A percentile compares a stretch with the other conserved stretches of the same genome.
Evolutionary conservation across 495 filamentous ascomycete genomes (phyloP).

Genomic region (Penicillium pulvis): DNA sequence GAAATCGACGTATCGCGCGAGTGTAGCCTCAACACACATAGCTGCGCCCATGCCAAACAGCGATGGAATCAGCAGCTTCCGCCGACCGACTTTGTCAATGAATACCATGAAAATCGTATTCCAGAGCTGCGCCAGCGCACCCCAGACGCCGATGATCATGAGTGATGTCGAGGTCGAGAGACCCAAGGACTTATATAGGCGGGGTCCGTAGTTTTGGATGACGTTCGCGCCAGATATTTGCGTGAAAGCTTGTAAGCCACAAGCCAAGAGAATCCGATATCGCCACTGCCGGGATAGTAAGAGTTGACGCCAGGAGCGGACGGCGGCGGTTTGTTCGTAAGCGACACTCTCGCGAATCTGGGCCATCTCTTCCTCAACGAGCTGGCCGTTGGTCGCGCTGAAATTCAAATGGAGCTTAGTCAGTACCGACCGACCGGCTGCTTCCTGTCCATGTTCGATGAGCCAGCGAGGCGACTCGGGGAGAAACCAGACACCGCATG

Average conservation of each 20-base stretch:
- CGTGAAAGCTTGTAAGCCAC: constrained; percentile 55
- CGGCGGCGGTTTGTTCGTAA: constrained; percentile 36
- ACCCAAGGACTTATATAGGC: constrained; percentile 51
- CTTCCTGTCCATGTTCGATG: constrained; percentile 50
- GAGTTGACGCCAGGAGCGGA: constrained; percentile 47
- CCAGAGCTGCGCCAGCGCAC: constrained; percentile 50
- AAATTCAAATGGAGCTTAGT: constrained; percentile 40
- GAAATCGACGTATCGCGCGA: constrained; percentile 36
- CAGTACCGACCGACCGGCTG: constrained; percentile 45
- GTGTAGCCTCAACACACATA: constrained; percentile 50
- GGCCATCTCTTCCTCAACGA: constrained; percentile 47
- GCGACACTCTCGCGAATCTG: constrained; percentile 48
- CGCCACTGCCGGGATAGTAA: constrained; percentile 45
- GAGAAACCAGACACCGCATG: constrained; percentile 51
- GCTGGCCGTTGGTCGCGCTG: constrained; percentile 44
- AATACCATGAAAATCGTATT: constrained; percentile 53
- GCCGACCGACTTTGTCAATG: constrained; percentile 54
- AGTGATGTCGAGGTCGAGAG: constrained; percentile 48
- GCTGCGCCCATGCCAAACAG: constrained; percentile 54
- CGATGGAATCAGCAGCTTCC: constrained; percentile 54
- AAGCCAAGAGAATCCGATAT: constrained; percentile 52
- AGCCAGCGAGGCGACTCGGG: constrained; percentile 61
- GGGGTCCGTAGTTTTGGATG: constrained; percentile 53
- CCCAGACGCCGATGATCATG: constrained; percentile 55
- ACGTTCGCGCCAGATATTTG: constrained; percentile 56